A percentile compares a stretch with the other conserved stretches of the same genome.
These are phyloP conservation scores for Juglanconis oblonga DNA, from an alignment of 2,329 filamentous ascomycete species.

Conservation along the genomic window DNA sequence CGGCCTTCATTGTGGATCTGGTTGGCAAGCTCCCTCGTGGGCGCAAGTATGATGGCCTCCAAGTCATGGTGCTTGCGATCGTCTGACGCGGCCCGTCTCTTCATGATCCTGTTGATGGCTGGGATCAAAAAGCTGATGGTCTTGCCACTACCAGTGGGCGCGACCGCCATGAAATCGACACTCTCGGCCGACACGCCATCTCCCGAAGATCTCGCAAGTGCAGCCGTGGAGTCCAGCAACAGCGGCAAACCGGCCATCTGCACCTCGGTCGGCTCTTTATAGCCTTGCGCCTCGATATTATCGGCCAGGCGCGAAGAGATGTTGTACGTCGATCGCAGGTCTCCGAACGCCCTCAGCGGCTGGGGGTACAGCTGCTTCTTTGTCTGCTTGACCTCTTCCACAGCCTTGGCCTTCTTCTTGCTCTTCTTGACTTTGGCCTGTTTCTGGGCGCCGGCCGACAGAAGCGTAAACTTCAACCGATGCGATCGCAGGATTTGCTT, in stretches of 20 bases:
- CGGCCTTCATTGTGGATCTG: conserved; percentile 84
- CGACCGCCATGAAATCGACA: conserved; percentile 81
- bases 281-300: conserved; percentile 83
- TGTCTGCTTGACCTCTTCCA: conserved; percentile 46
- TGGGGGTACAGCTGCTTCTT: conserved; percentile 71
- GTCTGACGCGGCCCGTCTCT: conserved; percentile 42
- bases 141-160: conserved; percentile 95
- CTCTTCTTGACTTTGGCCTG: conserved; percentile 49
- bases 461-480: conserved; percentile 77
- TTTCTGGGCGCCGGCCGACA: conserved; percentile 52
- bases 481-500: conserved; percentile 74
- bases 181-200: conserved; percentile 31
- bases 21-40: conserved; percentile 73
- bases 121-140: conserved; percentile 91
- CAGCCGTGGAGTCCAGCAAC: conserved; percentile 58
- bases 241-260: conserved; percentile 84
- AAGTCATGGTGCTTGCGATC: conserved; percentile 50
- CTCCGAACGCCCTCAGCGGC: conserved; percentile 73
- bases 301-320: conserved; percentile 70
- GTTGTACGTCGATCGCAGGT: conserved; percentile 68
- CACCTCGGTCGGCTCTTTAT: conserved; percentile 86
- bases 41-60: conserved; percentile 69
- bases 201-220: conserved; percentile 38
- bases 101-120: conserved; percentile 72
- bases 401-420: conserved; percentile 46